Evolutionary conservation across 1,139 yeast genomes (phyloP).

Genomic region (Nakaseomyces kungkrabaensis): DNA sequence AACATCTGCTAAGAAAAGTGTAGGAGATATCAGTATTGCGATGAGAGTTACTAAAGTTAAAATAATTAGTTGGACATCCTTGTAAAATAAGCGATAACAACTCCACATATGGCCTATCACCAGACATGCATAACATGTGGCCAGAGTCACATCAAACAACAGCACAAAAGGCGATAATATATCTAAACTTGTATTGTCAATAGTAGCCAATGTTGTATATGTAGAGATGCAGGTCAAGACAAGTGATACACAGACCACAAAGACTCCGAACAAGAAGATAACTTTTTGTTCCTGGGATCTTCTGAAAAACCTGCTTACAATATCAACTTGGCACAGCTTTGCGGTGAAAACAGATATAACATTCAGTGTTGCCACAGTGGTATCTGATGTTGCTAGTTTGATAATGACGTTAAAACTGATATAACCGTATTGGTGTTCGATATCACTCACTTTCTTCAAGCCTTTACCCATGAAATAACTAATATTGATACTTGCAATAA

Average conservation of each 20-base stretch:
- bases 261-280: constrained; percentile 52
- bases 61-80: constrained; percentile 38
- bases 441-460: constrained; percentile 36
- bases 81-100: constrained; percentile 47
- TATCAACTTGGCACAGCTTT: constrained; percentile 68
- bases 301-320: constrained; percentile 60
- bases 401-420: constrained; percentile 33
- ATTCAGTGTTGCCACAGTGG: constrained; percentile 50
- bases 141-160: constrained; percentile 63
- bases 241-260: constrained; percentile 50
- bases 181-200: constrained; percentile 10
- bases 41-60: constrained; percentile 51
- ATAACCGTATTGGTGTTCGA: constrained; percentile 44
- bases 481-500: constrained; percentile 46
- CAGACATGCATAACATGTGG: constrained; percentile 61
- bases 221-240: constrained; percentile 58
- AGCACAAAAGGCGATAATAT: constrained; percentile 74
- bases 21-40: constrained; percentile 55
- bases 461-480: constrained; percentile 42
- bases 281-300: constrained; percentile 63
- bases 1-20: constrained; percentile 70
- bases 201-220: constrained; percentile 7
- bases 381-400: constrained; percentile 37
- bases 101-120: constrained; percentile 43
- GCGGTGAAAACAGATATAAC: constrained; percentile 50